Percentiles rank a stretch among this genome's conserved stretches.
Evolutionary conservation across 176 grass and related monocot genomes (phyloP).

Genomic region (Pharus latifolius): DNA sequence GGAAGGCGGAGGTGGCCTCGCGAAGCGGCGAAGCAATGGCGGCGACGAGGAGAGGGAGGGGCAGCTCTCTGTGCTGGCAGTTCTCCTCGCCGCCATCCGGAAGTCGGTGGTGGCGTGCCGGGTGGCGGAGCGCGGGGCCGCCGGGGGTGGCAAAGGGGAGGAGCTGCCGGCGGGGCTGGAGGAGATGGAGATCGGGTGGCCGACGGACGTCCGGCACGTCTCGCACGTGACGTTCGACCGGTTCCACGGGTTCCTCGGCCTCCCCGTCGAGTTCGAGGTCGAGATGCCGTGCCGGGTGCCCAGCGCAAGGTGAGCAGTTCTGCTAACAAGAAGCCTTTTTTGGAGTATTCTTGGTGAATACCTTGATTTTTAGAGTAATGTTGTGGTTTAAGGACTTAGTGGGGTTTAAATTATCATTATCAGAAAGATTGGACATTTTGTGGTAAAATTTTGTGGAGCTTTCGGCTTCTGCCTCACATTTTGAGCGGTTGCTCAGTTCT

Average conservation of each 20-base stretch:
- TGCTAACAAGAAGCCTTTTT: background rate
- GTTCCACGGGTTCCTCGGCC: slow-evolving; percentile 82
- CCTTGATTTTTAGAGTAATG: background rate
- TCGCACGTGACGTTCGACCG: slow-evolving; percentile 91
- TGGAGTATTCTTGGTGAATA: background rate
- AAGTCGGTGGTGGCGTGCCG: slow-evolving; percentile 73
- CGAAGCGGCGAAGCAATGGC: background rate
- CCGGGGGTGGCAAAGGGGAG: background rate
- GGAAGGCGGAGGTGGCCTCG: background rate
- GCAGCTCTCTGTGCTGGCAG: slow-evolving; percentile 37
- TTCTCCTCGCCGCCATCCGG: slow-evolving; percentile 59
- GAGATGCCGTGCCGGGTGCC: slow-evolving; percentile 77
- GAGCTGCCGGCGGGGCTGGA: background rate
- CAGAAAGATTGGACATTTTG: background rate
- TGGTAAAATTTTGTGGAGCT: background rate
- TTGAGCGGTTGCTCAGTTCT: background rate
- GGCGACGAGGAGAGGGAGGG: slow-evolving; percentile 15
- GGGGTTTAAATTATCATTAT: background rate
- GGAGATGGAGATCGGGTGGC: slow-evolving; percentile 84
- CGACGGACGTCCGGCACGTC: slow-evolving; percentile 73
- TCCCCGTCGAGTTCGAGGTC: slow-evolving; percentile 85
- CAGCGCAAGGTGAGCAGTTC: slow-evolving; percentile 50
- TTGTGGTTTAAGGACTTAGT: background rate
- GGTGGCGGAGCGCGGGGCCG: slow-evolving; percentile 22
- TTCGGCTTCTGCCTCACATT: background rate